Base-by-base conservation (phyloP, 805 yeast species). In the Martiniozyma abietophila region DNA sequence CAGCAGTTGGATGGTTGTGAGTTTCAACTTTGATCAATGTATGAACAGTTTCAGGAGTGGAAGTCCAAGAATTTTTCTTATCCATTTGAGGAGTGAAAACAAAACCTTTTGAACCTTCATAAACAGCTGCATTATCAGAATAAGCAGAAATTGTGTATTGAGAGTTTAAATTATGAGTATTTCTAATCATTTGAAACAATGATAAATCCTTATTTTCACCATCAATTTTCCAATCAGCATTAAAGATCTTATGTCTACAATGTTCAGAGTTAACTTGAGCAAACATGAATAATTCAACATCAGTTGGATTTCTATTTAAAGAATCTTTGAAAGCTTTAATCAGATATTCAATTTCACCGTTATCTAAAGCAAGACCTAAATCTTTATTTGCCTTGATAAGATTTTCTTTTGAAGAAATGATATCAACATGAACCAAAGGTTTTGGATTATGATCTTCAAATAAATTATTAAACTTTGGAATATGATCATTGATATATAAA, bases 191-290 rank as follows among this genome's bases (percentile, higher is more conserved):
- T 62, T 82, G 76, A 67, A 92, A 92, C 47, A 92, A 66, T 14
- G 95, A 70, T 50, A 71, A 53, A 34, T 80, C 76, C 59, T 84
- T 82, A 50, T 70, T 62, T 34, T 72, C 70, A 34, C 84, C 86
- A 58, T 92, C 96, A 44, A 92, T 83, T 44, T 82, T 82, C 99
- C 99, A 92, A 50, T 83, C 94, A 27, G 99, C 98, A 53, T 92
- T 92, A 71, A 92, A 92, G 47, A 92, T 92, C 65, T 92, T 92
- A 65, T 92, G 99, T 59, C 99, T 83, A 67, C 99, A 92, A 65
- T 92, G 99, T 63, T 92, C 99, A 18, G 96, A 86, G 67, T 92
- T 92, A 47, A 92, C 98, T 64, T 92, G 99, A 27, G 98, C 99
- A 67, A 92, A 92, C 96, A 92, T 92, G 62, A 92, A 92, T 43